phyloP scores from a whole-genome alignment of 805 yeast genomes.

The Candida succiphila region DNA sequence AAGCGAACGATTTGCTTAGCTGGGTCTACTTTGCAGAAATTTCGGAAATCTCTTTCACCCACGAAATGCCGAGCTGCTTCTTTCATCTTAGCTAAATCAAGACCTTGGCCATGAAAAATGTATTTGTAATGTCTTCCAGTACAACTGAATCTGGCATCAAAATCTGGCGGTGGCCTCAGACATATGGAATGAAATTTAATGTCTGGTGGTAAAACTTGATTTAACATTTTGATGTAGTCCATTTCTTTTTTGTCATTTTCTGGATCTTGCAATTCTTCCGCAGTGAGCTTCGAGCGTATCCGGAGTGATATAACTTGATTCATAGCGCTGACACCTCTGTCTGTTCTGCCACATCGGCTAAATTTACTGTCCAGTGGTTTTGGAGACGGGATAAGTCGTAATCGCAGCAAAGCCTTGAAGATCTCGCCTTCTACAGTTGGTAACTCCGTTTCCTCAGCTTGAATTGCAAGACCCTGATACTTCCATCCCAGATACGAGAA shows the following conservation, averaged over 20 bases:
- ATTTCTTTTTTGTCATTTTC: conserved; percentile 57
- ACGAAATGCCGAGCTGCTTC: conserved; percentile 51
- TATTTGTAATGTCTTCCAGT: conserved; percentile 78
- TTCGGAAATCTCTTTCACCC: conserved; percentile 86
- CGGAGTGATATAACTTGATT: conserved; percentile 81
- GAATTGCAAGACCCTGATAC: conserved; percentile 84
- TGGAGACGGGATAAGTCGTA: conserved; percentile 51
- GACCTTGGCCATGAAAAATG: conserved; percentile 45
- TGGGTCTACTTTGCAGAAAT: conserved; percentile 91
- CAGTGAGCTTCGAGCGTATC: conserved; percentile 58
- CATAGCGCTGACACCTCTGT: conserved; percentile 95
- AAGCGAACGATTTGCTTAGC: conserved; percentile 84
- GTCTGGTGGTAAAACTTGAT: conserved; percentile 71
- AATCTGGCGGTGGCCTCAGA: conserved; percentile 69
- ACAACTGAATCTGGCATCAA: conserved; percentile 93
- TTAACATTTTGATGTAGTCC: conserved; percentile 66
- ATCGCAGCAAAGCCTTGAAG: conserved; percentile 57
- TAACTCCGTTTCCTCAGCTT: conserved; percentile 61
- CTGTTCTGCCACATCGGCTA: conserved; percentile 92
- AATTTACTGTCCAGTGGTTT: conserved; percentile 59
- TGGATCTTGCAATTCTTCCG: conserved; percentile 51
- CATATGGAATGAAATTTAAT: conserved; percentile 77
- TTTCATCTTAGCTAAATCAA: conserved; percentile 61
- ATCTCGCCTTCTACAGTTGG: conserved; percentile 83
- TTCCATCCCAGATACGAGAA: conserved; percentile 94